phyloP scores from a whole-genome alignment of 345 rosid species.

The Brassica rapa region DNA sequence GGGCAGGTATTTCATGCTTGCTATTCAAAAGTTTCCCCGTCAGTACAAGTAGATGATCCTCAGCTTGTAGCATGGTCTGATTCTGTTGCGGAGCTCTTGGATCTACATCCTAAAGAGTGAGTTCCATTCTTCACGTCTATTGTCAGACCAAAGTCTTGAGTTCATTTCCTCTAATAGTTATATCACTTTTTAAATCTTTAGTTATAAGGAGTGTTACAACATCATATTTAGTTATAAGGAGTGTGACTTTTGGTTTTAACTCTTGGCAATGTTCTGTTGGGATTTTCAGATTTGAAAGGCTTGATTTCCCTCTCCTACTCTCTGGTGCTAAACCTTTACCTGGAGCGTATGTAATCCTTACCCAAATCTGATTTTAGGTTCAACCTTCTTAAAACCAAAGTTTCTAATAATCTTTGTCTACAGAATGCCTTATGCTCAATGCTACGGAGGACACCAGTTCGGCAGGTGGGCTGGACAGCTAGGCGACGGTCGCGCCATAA shows the following conservation, averaged over 20 bases:
- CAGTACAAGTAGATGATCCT: constrained; percentile 84
- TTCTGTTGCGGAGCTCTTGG: constrained; percentile 74
- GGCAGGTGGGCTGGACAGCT: constrained; percentile 99
- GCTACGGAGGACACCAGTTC: constrained; percentile 98
- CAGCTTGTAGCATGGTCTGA: constrained; percentile 94
- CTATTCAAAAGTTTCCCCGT: constrained; percentile 82
- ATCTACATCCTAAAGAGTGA: constrained; percentile 88
- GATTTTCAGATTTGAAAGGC: constrained; percentile 73
- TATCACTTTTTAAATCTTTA: neutral
- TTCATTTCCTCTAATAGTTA: neutral
- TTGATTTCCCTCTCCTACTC: constrained; percentile 73
- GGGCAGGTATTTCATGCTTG: constrained; percentile 84
- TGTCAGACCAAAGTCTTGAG: too few relatives aligned
- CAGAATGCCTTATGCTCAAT: constrained; percentile 87
- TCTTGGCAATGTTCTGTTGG: constrained; percentile 11
- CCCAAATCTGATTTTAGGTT: neutral
- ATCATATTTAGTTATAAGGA: neutral
- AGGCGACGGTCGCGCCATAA: constrained; percentile 98
- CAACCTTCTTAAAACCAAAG: neutral
- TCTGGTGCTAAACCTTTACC: constrained; percentile 74
- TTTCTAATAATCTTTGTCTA: constrained; percentile 7
- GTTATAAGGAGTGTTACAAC: neutral
- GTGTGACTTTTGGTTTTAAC: neutral
- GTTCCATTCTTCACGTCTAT: constrained; percentile 28
- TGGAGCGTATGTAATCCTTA: constrained; percentile 65